Evolutionary conservation across 202 grass and related monocot species (phyloP), one percentile per base, ranked within the genome.

Genomic region (Zizania palustris): DNA sequence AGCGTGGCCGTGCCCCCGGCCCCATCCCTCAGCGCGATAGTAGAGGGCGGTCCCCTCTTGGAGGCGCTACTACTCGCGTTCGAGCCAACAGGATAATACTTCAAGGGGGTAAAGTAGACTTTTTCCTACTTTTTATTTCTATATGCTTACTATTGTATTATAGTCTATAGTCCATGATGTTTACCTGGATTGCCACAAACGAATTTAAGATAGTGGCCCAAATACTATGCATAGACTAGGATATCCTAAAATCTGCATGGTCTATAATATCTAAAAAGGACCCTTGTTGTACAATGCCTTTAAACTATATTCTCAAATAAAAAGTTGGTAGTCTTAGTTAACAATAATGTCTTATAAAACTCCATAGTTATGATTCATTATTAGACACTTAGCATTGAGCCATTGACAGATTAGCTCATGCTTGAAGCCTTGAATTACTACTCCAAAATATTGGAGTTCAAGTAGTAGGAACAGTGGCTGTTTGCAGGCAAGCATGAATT

Each of bases 231-330:
- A 63, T 41, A 69, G 14, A 76, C 53, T 56, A 86, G 0, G 11
- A 42, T 21, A 15, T 64, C 66, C 19, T 21, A 40, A 11, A 69
- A 64, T 37, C 44, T 71, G 62, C 8, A 80, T 1, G 3, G 43
- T 48, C 10, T 48, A 37, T 48, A 11, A 68, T 49, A 48, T 79
- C 42, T 73, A 74, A 80, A 60, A 45, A 18, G 53, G 54, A 35
- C 11, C 62, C 2, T 38, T 15, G 3, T 36, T 59, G 15, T 9
- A 73, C 16, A 18, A 11, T 79, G 34, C 20, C 0, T 44, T 16
- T 66, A 66, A 16, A 54, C 45, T 22, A 35, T 63, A 60, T 53
- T 63, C 74, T 78, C 15, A 44, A 51, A 60, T 19, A 82, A 57
- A 6, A 8, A 60, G 15, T 15, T 7, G 9, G 43, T 40, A 74